These are phyloP conservation scores for Magnolia changhungtana DNA, from an alignment of 164 flowering plant species.

Conservation along the genomic window DNA sequence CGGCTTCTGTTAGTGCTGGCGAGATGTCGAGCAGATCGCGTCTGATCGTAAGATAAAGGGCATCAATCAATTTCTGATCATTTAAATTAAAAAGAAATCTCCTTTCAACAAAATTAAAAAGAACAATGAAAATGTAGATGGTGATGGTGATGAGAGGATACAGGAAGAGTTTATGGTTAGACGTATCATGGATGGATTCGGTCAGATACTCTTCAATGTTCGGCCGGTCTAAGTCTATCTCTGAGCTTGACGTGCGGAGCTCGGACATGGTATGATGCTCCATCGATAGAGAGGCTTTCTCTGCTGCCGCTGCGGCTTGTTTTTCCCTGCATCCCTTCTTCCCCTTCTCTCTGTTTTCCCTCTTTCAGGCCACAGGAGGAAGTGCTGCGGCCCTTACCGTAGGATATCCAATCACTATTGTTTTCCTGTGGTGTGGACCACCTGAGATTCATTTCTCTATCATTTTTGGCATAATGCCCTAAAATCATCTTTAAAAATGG, in stretches of 20 bases:
- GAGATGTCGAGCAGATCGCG: constrained; percentile 90
- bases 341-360: too few relatives aligned
- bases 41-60: constrained; percentile 31
- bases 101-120: too few relatives aligned
- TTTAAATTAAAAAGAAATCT: too few relatives aligned
- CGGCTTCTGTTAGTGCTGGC: constrained; percentile 82
- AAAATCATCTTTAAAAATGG: too few relatives aligned
- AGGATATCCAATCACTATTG: too few relatives aligned
- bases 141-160: constrained; percentile 22
- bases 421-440: too few relatives aligned
- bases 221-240: constrained; percentile 80
- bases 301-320: neutral
- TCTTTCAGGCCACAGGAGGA: too few relatives aligned
- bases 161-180: constrained; percentile 69
- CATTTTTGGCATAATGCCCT: too few relatives aligned
- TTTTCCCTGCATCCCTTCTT: too few relatives aligned
- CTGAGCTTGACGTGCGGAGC: constrained; percentile 35
- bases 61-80: neutral
- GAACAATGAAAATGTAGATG: neutral
- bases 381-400: too few relatives aligned
- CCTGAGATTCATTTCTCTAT: too few relatives aligned
- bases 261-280: neutral
- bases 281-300: neutral
- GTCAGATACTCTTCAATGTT: constrained; percentile 80
- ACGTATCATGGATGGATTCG: constrained; percentile 55